These are phyloP conservation scores for Eleusine indica DNA, from an alignment of 176 grass and related monocot species.

Conservation along the genomic window DNA sequence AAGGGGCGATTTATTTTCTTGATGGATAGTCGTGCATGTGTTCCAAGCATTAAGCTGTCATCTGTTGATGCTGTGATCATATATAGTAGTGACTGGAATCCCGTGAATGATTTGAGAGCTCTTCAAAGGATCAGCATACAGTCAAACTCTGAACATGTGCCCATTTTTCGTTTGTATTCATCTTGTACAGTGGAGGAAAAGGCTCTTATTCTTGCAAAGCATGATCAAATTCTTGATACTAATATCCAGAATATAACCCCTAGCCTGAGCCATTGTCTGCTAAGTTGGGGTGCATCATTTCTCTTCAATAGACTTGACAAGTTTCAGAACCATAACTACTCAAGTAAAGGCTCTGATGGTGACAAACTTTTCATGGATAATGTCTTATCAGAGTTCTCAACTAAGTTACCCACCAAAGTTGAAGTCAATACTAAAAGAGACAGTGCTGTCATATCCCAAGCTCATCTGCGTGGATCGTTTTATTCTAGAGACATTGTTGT, in stretches of 20 bases:
- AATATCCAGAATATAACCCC: conserved; percentile 65
- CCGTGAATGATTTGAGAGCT: conserved; percentile 72
- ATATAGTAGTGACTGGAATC: conserved; percentile 88
- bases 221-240: conserved; percentile 69
- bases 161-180: conserved; percentile 79
- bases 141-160: conserved; percentile 51
- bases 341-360: conserved; percentile 41
- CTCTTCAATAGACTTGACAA: conserved; percentile 71
- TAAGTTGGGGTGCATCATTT: conserved; percentile 82
- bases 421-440: conserved; percentile 30
- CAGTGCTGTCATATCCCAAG: conserved; percentile 51
- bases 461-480: conserved; percentile 54
- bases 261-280: conserved; percentile 70
- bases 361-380: conserved; percentile 55
- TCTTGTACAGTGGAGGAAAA: conserved; percentile 89
- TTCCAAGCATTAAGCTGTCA: conserved; percentile 81
- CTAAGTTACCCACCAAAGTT: conserved; percentile 45
- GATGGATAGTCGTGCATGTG: conserved; percentile 82
- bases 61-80: conserved; percentile 86
- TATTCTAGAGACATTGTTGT: conserved; percentile 71
- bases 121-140: conserved; percentile 80
- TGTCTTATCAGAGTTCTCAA: conserved; percentile 51
- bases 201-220: conserved; percentile 73
- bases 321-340: conserved; percentile 47
- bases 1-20: conserved; percentile 86